phyloP scores from a whole-genome alignment of 345 rosid genomes.

The rapeseed (Brassica napus) region Da-Ae NC_063439.1:1378501-1379000 shows the following conservation, averaged over 20 bases:
- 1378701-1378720: constrained; percentile 36
- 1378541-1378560: constrained; percentile 43
- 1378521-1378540: constrained; percentile 26
- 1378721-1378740: constrained; percentile 16
- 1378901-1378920: constrained; percentile 15
- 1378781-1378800: constrained; percentile 35
- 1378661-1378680: background rate
- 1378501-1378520: background rate
- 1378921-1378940: constrained; percentile 6
- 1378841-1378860: background rate
- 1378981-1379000: background rate
- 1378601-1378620: constrained; percentile 45
- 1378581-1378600: constrained; percentile 46
- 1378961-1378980: background rate
- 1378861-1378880: constrained; percentile 19
- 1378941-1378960: constrained; percentile 10
- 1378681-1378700: constrained; percentile 26
- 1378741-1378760: background rate
- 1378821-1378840: constrained; percentile 5
- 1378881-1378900: background rate
- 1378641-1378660: background rate
- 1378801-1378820: constrained; percentile 12
- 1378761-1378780: constrained; percentile 22
- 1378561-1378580: constrained; percentile 43
- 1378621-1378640: constrained; percentile 31